Evolutionary conservation across 2,329 filamentous ascomycete genomes (phyloP), one percentile per base, ranked within the genome.

Genomic region (Beauveria australis): DNA sequence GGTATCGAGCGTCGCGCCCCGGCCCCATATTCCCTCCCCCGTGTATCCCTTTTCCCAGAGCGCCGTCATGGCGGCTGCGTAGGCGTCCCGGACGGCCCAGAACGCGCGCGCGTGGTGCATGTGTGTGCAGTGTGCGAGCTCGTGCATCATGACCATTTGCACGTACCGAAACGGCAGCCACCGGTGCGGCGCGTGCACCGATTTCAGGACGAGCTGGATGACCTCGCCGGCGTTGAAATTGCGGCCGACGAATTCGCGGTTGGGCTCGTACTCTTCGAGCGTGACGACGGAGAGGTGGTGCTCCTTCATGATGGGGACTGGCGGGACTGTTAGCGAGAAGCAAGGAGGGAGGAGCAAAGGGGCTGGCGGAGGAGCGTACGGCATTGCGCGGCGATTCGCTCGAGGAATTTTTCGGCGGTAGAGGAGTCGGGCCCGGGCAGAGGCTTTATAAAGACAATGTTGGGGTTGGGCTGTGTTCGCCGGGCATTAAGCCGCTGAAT

Each of bases 61-160:
- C 1, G 66, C 78, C 64, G 85, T 83, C 82, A 96, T 85, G 60
- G 91, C 82, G 9, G 79, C 79, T 1, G 89, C 87, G 69, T 89
- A 94, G 47, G 78, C 75, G 71, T 94, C 89, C 52, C 91, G 79
- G 19, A 92, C 87, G 10, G 82, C 81, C 91, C 91, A 96, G 68
- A 96, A 96, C 2, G 83, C 85, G 60, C 83, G 81, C 1, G 86
- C 88, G 71, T 96, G 91, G 71, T 96, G 95, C 92, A 96, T 96
- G 71, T 96, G 88, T 72, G 90, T 89, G 79, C 89, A 92, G 72
- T 95, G 91, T 3, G 91, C 91, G 33, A 95, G 78, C 77, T 94
- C 90, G 71, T 96, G 91, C 84, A 95, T 92, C 91, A 96, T 95
- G 65, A 95, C 90, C 89, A 94, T 93, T 73, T 94, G 89, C 18